Evolutionary conservation across 345 rosid genomes (phyloP).

Genomic region (Gossypium australe): DNA sequence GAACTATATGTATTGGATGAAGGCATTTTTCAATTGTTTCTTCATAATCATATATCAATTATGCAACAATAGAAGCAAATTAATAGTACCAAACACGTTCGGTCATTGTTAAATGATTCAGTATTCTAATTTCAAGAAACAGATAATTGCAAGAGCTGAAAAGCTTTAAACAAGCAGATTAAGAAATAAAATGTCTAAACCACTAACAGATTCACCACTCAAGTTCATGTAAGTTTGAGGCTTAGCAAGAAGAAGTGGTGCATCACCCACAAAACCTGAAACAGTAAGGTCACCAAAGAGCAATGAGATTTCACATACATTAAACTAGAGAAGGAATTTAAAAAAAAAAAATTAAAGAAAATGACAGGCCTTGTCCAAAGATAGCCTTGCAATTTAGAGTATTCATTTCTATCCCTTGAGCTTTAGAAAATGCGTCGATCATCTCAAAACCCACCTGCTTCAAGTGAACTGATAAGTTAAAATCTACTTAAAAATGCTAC

Average conservation of each 20-base stretch:
- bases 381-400: constrained; percentile 56
- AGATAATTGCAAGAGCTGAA: not conserved
- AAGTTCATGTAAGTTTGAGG: constrained; percentile 93
- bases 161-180: not conserved
- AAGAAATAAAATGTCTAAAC: not conserved
- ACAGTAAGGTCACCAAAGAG: not conserved
- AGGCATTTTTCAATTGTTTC: not conserved
- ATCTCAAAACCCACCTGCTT: constrained; percentile 72
- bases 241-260: constrained; percentile 60
- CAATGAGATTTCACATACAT: constrained; percentile 6
- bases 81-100: not conserved
- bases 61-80: not conserved
- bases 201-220: constrained; percentile 87
- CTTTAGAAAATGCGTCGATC: constrained; percentile 67
- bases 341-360: not conserved
- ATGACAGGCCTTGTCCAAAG: constrained; percentile 57
- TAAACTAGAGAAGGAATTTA: not conserved
- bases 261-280: constrained; percentile 52
- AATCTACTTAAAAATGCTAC: not conserved
- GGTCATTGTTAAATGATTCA: not conserved
- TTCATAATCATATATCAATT: not conserved
- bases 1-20: not conserved
- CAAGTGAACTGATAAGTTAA: constrained; percentile 1
- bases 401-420: constrained; percentile 49
- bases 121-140: not conserved